phyloP scores from a whole-genome alignment of 2,329 filamentous ascomycete genomes.

The Alternaria arbusti region DNA sequence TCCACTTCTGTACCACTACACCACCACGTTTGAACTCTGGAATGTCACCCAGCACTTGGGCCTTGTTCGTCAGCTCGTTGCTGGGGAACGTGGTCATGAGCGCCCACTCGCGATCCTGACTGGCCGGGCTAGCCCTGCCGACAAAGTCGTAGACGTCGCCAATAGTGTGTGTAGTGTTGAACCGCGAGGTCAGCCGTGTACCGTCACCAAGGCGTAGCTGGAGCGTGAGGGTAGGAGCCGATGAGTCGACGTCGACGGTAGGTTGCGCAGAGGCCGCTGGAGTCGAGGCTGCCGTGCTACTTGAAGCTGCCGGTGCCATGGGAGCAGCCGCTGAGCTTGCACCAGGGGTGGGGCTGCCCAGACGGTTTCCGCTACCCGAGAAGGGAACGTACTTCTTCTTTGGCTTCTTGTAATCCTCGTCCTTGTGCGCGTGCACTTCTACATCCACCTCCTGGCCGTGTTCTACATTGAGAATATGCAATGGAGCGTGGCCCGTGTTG shows the following conservation, averaged over 20 bases:
- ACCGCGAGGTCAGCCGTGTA: constrained; percentile 76
- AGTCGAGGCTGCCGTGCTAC: constrained; percentile 31
- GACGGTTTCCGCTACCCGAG: constrained; percentile 71
- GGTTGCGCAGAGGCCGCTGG: constrained; percentile 49
- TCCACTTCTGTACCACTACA: constrained; percentile 64
- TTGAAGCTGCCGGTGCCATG: constrained; percentile 40
- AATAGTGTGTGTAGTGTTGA: constrained; percentile 80
- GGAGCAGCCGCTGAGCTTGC: constrained; percentile 46
- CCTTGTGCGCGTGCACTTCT: constrained; percentile 74
- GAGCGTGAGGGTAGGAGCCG: constrained; percentile 71
- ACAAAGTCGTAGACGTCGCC: constrained; percentile 81
- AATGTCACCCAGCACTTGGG: constrained; percentile 55
- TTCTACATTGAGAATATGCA: constrained; percentile 78
- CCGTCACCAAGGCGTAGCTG: constrained; percentile 82
- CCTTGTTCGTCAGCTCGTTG: constrained; percentile 77
- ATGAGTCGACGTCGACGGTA: constrained; percentile 64
- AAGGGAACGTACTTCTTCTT: constrained; percentile 82
- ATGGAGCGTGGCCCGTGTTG: constrained; percentile 74
- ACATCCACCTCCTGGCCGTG: constrained; percentile 79
- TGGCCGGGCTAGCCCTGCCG: constrained; percentile 65
- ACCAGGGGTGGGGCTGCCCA: constrained; percentile 79
- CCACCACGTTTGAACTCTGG: constrained; percentile 60
- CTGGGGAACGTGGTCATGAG: constrained; percentile 84
- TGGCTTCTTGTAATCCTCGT: constrained; percentile 74
- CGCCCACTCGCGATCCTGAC: constrained; percentile 68